These are phyloP conservation scores for Fraxinus xanthoxyloides DNA, from an alignment of 305 asterid genomes.

Conservation along the genomic window DNA sequence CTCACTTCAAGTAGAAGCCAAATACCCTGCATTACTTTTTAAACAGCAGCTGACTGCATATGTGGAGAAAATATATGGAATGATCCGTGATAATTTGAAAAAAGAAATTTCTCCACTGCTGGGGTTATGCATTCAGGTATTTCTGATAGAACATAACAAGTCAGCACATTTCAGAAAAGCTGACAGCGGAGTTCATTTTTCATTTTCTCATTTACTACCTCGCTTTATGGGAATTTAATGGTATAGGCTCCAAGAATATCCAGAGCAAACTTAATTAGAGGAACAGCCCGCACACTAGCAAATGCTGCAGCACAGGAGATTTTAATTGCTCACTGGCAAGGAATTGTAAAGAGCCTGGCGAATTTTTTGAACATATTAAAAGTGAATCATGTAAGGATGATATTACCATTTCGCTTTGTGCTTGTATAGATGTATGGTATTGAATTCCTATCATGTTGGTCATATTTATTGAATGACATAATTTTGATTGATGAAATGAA, in stretches of 20 bases:
- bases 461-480: not conserved
- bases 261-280: constrained; percentile 76
- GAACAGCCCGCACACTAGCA: constrained; percentile 72
- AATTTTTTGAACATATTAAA: constrained; percentile 69
- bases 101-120: constrained; percentile 91
- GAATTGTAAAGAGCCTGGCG: constrained; percentile 73
- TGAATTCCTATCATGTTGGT: not conserved
- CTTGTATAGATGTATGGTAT: not conserved
- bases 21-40: constrained; percentile 73
- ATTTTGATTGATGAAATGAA: not conserved
- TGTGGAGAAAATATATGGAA: constrained; percentile 93
- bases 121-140: constrained; percentile 92
- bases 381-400: constrained; percentile 65
- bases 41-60: constrained; percentile 97
- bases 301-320: constrained; percentile 93
- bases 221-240: constrained; percentile 15
- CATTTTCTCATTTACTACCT: constrained; percentile 2
- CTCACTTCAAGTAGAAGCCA: constrained; percentile 70
- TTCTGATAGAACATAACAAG: constrained; percentile 3
- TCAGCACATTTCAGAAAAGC: constrained; percentile 13
- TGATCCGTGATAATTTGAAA: constrained; percentile 92
- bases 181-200: constrained; percentile 13
- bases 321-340: constrained; percentile 97
- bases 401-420: not conserved
- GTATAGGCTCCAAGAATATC: constrained; percentile 95